Conservation (phyloP, 2,329 filamentous ascomycete genomes). For the Verticillium albo-atrum region DNA sequence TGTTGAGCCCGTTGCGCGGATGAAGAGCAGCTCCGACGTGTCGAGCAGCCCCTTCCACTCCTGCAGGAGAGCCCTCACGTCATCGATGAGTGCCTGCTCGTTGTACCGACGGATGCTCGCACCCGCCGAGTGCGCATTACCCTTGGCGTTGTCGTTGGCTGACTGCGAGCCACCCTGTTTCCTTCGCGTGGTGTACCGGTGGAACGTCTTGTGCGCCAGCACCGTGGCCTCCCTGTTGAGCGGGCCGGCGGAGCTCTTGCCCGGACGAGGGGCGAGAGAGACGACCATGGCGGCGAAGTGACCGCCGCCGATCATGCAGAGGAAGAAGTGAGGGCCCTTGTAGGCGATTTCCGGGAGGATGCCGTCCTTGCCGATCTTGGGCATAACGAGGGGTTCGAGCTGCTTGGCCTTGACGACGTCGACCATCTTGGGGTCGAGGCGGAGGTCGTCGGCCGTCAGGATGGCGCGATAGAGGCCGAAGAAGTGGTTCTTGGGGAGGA, state of each 20-base stretch:
- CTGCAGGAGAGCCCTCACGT: constrained; percentile 73
- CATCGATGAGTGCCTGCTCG: constrained; percentile 83
- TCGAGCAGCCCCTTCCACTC: constrained; percentile 89
- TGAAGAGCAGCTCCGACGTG: constrained; percentile 77
- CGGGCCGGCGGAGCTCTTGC: constrained; percentile 63
- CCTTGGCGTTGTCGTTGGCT: constrained; percentile 90
- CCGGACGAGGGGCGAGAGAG: constrained; percentile 74
- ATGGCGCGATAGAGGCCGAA: constrained; percentile 84
- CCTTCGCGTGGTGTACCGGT: constrained; percentile 90
- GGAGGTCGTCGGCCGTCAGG: constrained; percentile 68
- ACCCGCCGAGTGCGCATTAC: constrained; percentile 89
- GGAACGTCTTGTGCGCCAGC: constrained; percentile 94
- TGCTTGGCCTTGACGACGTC: constrained; percentile 74
- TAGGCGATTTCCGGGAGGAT: constrained; percentile 50
- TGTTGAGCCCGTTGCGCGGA: constrained; percentile 81
- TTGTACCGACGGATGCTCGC: constrained; percentile 89
- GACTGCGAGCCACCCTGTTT: constrained; percentile 97
- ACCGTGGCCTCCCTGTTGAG: constrained; percentile 84
- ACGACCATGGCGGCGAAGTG: constrained; percentile 98
- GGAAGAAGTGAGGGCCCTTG: constrained; percentile 80
- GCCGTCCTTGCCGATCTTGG: constrained; percentile 54
- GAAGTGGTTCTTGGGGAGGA: constrained; percentile 71
- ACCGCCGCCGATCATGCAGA: constrained; percentile 97
- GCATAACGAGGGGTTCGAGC: constrained; percentile 55
- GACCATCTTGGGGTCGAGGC: constrained; percentile 55